Conservation (phyloP, 306 rosid species). For the Clitoria ternatea region DNA sequence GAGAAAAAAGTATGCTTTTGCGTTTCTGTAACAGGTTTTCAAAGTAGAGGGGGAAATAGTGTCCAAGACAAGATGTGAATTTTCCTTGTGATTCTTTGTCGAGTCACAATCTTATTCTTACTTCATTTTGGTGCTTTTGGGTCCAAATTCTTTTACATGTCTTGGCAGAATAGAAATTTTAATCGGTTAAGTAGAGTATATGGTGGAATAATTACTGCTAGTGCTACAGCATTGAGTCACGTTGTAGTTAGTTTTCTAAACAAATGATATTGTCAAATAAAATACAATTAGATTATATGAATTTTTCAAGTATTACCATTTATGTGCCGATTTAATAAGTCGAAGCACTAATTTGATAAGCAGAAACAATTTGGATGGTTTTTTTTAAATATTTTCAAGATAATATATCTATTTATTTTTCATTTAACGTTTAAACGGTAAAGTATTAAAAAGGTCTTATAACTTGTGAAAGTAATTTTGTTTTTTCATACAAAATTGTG, state of each 20-base stretch:
- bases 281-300: no score
- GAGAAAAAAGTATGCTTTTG: neutral
- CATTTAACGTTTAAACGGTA: no score
- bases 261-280: no score
- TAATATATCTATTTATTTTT: no score
- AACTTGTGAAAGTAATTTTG: no score
- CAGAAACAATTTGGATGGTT: no score
- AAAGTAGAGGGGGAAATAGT: conserved; percentile 11
- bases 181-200: neutral
- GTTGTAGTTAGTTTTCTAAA: neutral
- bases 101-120: neutral
- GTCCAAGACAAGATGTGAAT: conserved; percentile 6
- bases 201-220: neutral
- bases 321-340: no score
- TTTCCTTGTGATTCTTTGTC: conserved; percentile 5
- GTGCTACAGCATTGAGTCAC: neutral
- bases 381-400: no score
- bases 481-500: no score
- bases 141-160: neutral
- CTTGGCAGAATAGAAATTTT: neutral
- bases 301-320: no score
- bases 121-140: neutral
- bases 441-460: no score
- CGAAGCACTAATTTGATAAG: no score
- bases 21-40: neutral